phyloP scores from a whole-genome alignment of 2,329 filamentous ascomycete species.

The Fusarium pseudonygamai region DNA sequence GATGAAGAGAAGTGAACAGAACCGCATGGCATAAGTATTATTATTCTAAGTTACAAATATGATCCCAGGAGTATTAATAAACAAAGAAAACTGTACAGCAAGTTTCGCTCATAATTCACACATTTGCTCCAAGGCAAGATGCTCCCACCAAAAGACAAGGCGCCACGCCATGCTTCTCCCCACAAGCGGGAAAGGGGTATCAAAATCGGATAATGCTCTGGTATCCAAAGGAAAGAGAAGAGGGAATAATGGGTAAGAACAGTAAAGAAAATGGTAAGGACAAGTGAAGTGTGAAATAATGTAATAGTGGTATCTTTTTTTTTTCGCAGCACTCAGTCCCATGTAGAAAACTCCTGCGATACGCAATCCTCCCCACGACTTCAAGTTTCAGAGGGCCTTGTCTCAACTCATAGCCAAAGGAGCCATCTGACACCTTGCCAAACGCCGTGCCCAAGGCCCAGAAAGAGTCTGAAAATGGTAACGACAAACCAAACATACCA shows the following conservation, averaged over 20 bases:
- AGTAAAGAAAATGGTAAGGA: neutral
- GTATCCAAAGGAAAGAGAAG: conserved; percentile 16
- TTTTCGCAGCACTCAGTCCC: neutral
- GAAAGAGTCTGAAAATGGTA: conserved; percentile 74
- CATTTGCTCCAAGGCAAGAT: conserved; percentile 37
- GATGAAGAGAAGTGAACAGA: neutral
- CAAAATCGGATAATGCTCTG: conserved; percentile 32
- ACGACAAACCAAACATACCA: conserved; percentile 96
- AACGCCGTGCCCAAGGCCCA: conserved; percentile 69
- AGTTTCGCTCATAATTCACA: conserved; percentile 8
- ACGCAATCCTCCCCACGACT: neutral
- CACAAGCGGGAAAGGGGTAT: conserved; percentile 37
- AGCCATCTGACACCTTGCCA: conserved; percentile 78
- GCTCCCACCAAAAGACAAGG: conserved; percentile 31
- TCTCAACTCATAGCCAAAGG: conserved; percentile 72
- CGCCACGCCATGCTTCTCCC: conserved; percentile 36
- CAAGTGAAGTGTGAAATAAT: neutral
- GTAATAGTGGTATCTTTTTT: neutral
- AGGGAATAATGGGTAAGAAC: neutral
- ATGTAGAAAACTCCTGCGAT: conserved; percentile 16
- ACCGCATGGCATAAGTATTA: conserved; percentile 13
- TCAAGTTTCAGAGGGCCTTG: neutral
- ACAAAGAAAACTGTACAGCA: conserved; percentile 15
- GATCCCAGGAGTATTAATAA: conserved; percentile 10
- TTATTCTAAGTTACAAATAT: conserved; percentile 27